Evolutionary conservation across 139 green algal species (phyloP), one percentile per base, ranked within the genome.

Genomic region (Diplosphaera chodatii): DNA sequence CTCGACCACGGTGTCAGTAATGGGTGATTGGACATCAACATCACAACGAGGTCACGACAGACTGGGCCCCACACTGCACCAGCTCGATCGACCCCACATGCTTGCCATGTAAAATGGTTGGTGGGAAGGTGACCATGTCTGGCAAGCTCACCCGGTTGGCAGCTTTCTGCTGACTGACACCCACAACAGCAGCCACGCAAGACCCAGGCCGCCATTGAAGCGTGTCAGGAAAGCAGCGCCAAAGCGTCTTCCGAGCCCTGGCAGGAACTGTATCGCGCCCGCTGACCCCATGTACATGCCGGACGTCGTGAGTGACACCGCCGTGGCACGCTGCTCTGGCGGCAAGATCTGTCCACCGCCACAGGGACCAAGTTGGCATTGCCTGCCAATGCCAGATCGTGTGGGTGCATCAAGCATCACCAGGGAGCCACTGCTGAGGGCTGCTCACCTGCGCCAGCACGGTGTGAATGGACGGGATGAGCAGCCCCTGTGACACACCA

Each of bases 211-310:
- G 10, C 86, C 94, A 16, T 93, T 85, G 3, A 91, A 28, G 20
- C 80, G 81, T 55, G 95, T 82, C 67, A 97, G 75, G 0, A 78
- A 75, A 6, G 77, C 69, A 0, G 93, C 73, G 0, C 91, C 91
- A 2, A 83, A 75, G 6, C 28, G 15, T 0, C 70, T 70, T 1
- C 87, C 87, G 1, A 97, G 20, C 1, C 37, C 76, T 16, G 95
- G 95, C 67, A 98, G 78, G 29, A 92, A 56, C 66, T 92, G 83
- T 89, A 98, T 97, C 40, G 92, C 89, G 0, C 78, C 75, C 0
- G 94, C 94, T 20, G 90, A 96, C 13, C 95, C 95, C 22, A 99
- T 78, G 88, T 99, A 99, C 94, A 99, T 98, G 72, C 95, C 95
- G 31, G 89, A 96, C 4, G 93, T 99, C 28, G 89, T 92, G 0